A percentile compares a stretch with the other conserved stretches of the same genome.
phyloP scores from a whole-genome alignment of 163 green algal species.

The Coccomyxa subellipsoidea region DNA sequence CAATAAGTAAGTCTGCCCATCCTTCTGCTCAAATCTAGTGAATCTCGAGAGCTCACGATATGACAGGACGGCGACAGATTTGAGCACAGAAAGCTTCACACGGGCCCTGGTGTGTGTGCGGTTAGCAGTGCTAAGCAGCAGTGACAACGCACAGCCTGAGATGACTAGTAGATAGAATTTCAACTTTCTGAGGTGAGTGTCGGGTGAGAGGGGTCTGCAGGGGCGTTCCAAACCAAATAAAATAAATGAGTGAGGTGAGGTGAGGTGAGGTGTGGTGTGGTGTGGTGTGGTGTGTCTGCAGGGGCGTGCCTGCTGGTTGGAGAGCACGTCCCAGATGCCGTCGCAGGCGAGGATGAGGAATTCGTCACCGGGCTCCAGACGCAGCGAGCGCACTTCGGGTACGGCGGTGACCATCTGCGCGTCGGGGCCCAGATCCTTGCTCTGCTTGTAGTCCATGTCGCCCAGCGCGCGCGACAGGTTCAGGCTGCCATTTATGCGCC shows the following conservation, averaged over 20 bases:
- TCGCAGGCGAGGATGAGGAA: constrained; percentile 88
- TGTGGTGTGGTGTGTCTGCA: neutral
- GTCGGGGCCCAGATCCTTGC: constrained; percentile 31
- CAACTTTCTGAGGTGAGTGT: too few relatives aligned
- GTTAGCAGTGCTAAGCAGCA: too few relatives aligned
- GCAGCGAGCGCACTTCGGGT: constrained; percentile 54
- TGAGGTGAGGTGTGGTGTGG: neutral
- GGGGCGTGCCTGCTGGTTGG: constrained; percentile 50
- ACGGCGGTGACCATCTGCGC: constrained; percentile 72
- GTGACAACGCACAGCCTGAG: too few relatives aligned
- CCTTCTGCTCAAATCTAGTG: too few relatives aligned
- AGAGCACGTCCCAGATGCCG: constrained; percentile 82
- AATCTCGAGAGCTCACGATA: too few relatives aligned
- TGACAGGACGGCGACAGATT: too few relatives aligned
- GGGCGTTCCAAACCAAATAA: neutral
- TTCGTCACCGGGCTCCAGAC: constrained; percentile 59
- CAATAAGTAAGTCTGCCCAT: too few relatives aligned
- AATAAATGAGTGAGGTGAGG: neutral
- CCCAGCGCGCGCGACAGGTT: constrained; percentile 88
- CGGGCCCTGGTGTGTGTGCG: too few relatives aligned
- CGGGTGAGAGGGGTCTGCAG: too few relatives aligned
- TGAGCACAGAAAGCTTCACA: too few relatives aligned
- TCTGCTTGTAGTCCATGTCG: constrained; percentile 86
- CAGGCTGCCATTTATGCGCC: constrained; percentile 86
- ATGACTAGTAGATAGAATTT: too few relatives aligned